Evolutionary conservation across 169 alveolate species (phyloP).

Genomic region (Eimeria sp.): DNA sequence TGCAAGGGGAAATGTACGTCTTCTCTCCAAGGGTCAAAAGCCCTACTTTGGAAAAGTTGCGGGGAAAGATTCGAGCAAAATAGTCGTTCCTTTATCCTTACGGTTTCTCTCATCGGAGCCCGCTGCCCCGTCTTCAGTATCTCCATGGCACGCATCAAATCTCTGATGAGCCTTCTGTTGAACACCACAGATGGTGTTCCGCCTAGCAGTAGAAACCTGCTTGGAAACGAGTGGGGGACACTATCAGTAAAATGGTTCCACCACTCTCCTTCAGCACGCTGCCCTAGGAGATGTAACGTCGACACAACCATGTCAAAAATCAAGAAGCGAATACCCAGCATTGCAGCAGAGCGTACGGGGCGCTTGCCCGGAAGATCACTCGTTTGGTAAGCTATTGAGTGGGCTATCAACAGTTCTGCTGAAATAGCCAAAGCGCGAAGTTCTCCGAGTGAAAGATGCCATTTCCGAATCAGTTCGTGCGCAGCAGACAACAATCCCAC

Average conservation of each 20-base stretch:
- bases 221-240: not conserved
- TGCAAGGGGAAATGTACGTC: not conserved
- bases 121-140: not conserved
- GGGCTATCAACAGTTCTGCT: not conserved
- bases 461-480: not conserved
- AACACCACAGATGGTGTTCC: not conserved
- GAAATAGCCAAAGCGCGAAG: not conserved
- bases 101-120: not conserved
- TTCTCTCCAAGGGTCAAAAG: not conserved
- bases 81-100: not conserved
- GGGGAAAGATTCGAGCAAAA: not conserved
- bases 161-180: not conserved
- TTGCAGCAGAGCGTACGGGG: constrained; percentile 13
- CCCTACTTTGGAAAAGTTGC: not conserved
- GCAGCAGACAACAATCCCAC: not conserved
- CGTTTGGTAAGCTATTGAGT: not conserved
- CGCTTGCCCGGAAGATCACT: not conserved
- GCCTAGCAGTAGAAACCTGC: no score
- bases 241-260: not conserved
- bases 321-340: not conserved
- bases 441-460: not conserved
- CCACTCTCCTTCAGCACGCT: not conserved
- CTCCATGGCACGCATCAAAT: not conserved
- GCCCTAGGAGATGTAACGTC: not conserved
- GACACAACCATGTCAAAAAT: not conserved